phyloP scores from a whole-genome alignment of 2,329 filamentous ascomycete species.

The Cordyceps cateniannulata region DNA sequence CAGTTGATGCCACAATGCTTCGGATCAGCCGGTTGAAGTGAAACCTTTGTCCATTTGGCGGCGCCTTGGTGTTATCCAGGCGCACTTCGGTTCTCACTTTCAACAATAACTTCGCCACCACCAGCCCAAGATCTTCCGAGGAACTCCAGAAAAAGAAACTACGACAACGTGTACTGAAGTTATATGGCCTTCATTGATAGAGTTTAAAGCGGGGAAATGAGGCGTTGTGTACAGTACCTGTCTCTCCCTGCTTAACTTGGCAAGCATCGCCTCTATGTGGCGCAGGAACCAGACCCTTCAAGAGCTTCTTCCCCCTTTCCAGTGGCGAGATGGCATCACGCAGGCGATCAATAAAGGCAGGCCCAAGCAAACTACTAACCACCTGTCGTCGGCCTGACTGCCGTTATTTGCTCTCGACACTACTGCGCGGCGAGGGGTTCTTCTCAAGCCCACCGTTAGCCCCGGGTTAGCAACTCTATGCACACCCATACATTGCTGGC shows the following conservation, averaged over 20 bases:
- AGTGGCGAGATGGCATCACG: not conserved
- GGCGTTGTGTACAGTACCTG: not conserved
- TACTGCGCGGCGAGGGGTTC: not conserved
- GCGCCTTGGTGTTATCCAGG: not conserved
- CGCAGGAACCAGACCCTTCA: slow-evolving; percentile 4
- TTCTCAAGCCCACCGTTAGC: not conserved
- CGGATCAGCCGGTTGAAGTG: not conserved
- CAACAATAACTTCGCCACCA: not conserved
- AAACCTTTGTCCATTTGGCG: not conserved
- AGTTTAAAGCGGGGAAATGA: not conserved
- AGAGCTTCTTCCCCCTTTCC: not conserved
- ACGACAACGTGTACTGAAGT: not conserved
- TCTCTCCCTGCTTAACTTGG: slow-evolving; percentile 13
- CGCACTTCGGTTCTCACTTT: not conserved
- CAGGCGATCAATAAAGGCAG: not conserved
- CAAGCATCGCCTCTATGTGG: not conserved
- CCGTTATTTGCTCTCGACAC: too few species aligned
- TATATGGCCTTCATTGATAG: not conserved
- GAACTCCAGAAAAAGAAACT: not conserved
- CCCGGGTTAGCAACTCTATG: not conserved
- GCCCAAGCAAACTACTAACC: not conserved
- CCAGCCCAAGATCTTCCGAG: not conserved
- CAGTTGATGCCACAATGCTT: not conserved
- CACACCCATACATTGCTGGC: not conserved
- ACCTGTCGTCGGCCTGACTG: not conserved